phyloP scores from a whole-genome alignment of 2,329 filamentous ascomycete genomes.

The Pyrenophora tritici-repentis region DNA sequence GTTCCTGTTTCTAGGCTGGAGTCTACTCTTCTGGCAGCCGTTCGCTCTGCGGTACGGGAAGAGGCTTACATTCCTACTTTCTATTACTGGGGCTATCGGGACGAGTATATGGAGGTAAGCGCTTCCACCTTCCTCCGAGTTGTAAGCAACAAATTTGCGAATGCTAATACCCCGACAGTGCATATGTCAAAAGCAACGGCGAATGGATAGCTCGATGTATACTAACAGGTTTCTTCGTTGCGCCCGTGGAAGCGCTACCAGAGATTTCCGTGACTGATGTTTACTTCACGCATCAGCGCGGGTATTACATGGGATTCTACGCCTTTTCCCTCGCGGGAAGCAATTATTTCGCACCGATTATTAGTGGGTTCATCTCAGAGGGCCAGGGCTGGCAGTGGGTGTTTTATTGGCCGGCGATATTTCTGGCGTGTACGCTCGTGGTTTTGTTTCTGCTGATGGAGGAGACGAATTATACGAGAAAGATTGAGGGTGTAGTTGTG shows the following conservation, averaged over 20 bases:
- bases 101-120: conserved; percentile 49
- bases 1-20: conserved; percentile 60
- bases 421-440: conserved; percentile 55
- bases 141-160: conserved; percentile 1
- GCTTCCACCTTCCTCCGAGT: too few relatives aligned
- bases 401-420: conserved; percentile 60
- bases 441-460: conserved; percentile 65
- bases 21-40: conserved; percentile 59
- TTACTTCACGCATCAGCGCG: conserved; percentile 45
- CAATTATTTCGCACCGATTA: conserved; percentile 47
- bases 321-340: conserved; percentile 39
- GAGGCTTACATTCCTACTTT: conserved; percentile 54
- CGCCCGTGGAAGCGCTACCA: conserved; percentile 56
- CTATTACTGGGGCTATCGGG: conserved; percentile 47
- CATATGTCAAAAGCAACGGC: conserved; percentile 51
- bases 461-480: conserved; percentile 61
- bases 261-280: conserved; percentile 54
- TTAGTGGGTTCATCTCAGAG: conserved; percentile 45
- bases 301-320: conserved; percentile 41
- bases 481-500: conserved; percentile 25
- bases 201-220: conserved; percentile 56
- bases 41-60: conserved; percentile 60
- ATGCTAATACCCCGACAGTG: conserved; percentile 39
- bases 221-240: conserved; percentile 54
- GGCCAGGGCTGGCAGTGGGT: conserved; percentile 45